Conservation (phyloP, 805 yeast species). For the Spathaspora passalidarum region DNA sequence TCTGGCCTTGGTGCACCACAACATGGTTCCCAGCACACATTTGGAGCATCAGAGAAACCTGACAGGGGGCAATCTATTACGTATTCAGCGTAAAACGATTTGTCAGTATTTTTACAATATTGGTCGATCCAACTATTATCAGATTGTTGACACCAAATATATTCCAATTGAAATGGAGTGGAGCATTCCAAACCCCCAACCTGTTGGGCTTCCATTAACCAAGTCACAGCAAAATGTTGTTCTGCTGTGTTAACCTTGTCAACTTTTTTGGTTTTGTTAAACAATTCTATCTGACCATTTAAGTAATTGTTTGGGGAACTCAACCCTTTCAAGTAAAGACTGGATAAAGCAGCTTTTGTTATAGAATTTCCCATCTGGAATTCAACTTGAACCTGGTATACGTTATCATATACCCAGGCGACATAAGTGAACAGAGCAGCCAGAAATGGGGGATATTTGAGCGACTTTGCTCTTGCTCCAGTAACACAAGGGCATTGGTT, state of each 20-base stretch:
- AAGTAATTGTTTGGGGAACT: conserved; percentile 1
- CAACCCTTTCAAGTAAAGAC: conserved; percentile 4
- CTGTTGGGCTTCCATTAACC: conserved; percentile 4
- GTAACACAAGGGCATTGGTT: background rate
- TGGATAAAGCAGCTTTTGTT: background rate
- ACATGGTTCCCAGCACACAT: background rate
- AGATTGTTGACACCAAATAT: background rate
- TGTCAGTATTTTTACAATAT: background rate
- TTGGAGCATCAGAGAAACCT: conserved; percentile 1
- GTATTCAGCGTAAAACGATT: background rate
- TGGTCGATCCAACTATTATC: conserved; percentile 3
- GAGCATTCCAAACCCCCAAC: background rate
- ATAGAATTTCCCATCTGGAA: conserved; percentile 3
- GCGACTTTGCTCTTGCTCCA: background rate
- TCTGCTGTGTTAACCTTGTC: conserved; percentile 3
- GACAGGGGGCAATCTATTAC: background rate
- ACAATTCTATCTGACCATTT: conserved; percentile 2
- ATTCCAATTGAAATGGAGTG: conserved; percentile 1
- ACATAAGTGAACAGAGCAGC: background rate
- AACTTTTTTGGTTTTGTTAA: background rate
- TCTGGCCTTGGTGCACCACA: background rate
- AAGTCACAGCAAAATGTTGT: conserved; percentile 1
- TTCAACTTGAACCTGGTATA: conserved; percentile 4
- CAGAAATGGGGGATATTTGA: background rate
- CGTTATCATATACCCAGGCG: conserved; percentile 1